Conservation (phyloP, 169 alveolate species). For the Eimeria brunetti region DNA sequence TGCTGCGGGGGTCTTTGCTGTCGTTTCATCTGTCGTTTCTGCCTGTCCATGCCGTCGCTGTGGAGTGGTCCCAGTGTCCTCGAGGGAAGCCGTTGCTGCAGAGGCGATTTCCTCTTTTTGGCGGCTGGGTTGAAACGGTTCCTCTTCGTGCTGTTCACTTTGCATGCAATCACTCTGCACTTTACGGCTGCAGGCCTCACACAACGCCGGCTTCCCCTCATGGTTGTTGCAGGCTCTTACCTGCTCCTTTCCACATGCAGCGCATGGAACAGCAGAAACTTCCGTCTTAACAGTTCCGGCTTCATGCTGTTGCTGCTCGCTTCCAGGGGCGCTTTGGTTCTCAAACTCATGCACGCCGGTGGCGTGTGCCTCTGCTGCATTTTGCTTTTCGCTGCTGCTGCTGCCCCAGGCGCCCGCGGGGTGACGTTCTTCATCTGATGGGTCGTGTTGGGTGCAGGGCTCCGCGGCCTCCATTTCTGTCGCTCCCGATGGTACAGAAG, state of each 20-base stretch:
- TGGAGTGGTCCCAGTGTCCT: conserved; percentile 6
- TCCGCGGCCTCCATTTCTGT: not conserved
- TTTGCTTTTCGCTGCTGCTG: not conserved
- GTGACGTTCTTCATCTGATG: conserved; percentile 3
- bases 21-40: not conserved
- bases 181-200: conserved; percentile 49
- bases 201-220: not conserved
- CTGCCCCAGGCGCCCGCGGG: conserved; percentile 1
- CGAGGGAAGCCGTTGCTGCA: conserved; percentile 6
- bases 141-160: conserved; percentile 9
- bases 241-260: conserved; percentile 8
- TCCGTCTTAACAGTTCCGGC: not conserved
- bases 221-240: not conserved
- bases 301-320: conserved; percentile 48
- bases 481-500: conserved; percentile 3
- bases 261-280: not conserved
- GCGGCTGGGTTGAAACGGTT: not conserved
- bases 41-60: not conserved
- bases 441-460: not conserved
- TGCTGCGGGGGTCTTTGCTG: not conserved
- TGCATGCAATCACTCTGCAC: not conserved
- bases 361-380: not conserved
- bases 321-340: not conserved
- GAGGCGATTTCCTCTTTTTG: not conserved
- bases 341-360: not conserved